These are phyloP conservation scores for Scheffersomyces titani DNA, from an alignment of 1,139 yeast species.

Conservation along the genomic window DNA sequence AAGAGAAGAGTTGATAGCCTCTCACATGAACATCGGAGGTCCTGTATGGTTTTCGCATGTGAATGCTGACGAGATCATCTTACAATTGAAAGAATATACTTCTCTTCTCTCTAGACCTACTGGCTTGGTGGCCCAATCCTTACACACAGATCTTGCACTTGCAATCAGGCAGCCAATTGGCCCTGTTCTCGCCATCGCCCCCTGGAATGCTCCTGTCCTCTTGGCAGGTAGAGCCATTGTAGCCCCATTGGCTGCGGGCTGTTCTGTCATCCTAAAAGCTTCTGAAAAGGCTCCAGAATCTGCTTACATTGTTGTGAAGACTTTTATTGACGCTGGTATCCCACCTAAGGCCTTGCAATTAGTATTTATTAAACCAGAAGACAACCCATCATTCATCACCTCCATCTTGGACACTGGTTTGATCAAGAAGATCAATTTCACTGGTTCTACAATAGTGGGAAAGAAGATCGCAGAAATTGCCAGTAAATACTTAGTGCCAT, in stretches of 20 bases:
- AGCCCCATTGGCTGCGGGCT: constrained; percentile 53
- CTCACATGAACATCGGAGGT: constrained; percentile 38
- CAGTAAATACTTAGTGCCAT: constrained; percentile 25
- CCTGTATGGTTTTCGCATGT: constrained; percentile 39
- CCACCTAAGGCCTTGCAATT: constrained; percentile 36
- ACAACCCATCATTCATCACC: constrained; percentile 24
- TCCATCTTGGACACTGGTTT: constrained; percentile 23
- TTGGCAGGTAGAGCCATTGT: constrained; percentile 37
- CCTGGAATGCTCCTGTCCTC: constrained; percentile 53
- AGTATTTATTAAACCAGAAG: constrained; percentile 30
- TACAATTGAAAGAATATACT: constrained; percentile 25
- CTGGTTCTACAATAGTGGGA: constrained; percentile 47
- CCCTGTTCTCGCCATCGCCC: constrained; percentile 44
- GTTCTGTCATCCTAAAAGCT: constrained; percentile 40
- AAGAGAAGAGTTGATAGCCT: constrained; percentile 18
- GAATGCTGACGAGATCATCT: constrained; percentile 28
- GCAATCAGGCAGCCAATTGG: constrained; percentile 38
- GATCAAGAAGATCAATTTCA: constrained; percentile 41
- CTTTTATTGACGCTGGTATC: constrained; percentile 40
- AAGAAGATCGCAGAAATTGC: constrained; percentile 32
- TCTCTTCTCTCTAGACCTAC: constrained; percentile 17
- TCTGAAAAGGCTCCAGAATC: constrained; percentile 34
- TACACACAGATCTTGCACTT: constrained; percentile 1
- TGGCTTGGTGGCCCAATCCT: constrained; percentile 20
- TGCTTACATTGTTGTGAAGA: constrained; percentile 30